These are phyloP conservation scores for Salix koriyanagi DNA, from an alignment of 345 rosid genomes.

Conservation along the genomic window DNA sequence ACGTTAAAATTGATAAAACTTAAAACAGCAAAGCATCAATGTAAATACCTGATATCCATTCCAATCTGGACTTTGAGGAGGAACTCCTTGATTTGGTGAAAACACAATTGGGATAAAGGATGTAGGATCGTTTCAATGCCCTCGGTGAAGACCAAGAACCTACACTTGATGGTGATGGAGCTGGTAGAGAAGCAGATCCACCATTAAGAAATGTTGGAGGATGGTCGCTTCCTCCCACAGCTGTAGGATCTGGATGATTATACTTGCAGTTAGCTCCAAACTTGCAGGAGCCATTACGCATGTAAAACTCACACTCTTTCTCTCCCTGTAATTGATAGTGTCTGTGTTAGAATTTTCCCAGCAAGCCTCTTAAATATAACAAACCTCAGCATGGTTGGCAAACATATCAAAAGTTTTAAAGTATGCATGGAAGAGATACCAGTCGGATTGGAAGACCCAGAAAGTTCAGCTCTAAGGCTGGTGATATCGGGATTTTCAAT, in stretches of 20 bases:
- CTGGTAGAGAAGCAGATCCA: slow-evolving; percentile 45
- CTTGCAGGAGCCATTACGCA: slow-evolving; percentile 95
- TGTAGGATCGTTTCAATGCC: slow-evolving; percentile 43
- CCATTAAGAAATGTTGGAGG: slow-evolving; percentile 49
- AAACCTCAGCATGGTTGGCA: neutral
- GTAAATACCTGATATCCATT: slow-evolving; percentile 74
- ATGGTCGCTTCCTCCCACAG: slow-evolving; percentile 45
- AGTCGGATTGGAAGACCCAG: slow-evolving; percentile 80
- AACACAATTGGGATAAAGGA: slow-evolving; percentile 56
- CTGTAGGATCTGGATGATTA: slow-evolving; percentile 89
- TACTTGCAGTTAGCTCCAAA: slow-evolving; percentile 76
- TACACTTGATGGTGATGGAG: slow-evolving; percentile 47
- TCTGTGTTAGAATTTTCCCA: neutral
- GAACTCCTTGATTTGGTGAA: slow-evolving; percentile 55
- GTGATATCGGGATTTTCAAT: slow-evolving; percentile 30
- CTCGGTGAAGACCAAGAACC: slow-evolving; percentile 72
- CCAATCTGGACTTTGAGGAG: slow-evolving; percentile 65
- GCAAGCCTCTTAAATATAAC: neutral
- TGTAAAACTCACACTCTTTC: slow-evolving; percentile 79
- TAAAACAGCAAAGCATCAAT: neutral
- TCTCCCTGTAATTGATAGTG: slow-evolving; percentile 51
- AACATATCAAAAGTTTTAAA: neutral
- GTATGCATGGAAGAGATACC: slow-evolving; percentile 27
- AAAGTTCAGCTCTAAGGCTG: slow-evolving; percentile 66
- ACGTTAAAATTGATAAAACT: neutral